Base-by-base conservation (phyloP, 495 filamentous ascomycete genomes). In the Penicillium diatomitis region DNA sequence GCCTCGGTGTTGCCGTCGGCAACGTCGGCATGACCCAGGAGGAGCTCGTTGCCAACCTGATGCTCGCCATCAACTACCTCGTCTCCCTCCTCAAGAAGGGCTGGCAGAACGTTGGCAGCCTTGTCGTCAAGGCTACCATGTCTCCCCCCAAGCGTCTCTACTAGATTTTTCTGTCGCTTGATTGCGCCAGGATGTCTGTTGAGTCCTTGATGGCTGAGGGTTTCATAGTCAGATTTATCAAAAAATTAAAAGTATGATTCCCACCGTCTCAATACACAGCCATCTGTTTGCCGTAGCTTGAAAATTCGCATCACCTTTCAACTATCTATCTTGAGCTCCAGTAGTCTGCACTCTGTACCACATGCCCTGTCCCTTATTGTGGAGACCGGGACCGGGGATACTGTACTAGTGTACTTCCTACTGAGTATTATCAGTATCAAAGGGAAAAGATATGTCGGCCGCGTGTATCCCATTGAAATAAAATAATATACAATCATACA, bases 81-180 rank as follows among this genome's bases (percentile, higher is more conserved):
- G 91, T 98, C 64, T 95, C 88, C 58, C 79, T 98, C 61, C 77
- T 98, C 69, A 97, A 98, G 90, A 98, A 98, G 83, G 92, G 94
- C 64, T 98, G 92, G 92, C 92, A 98, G 83, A 98, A 98, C 78
- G 94, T 98, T 68, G 92, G 92, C 60, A 89, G 85, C 76, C 81
- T 98, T 79, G 96, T 92, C 60, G 89, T 98, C 80, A 98, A 98
- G 85, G 92, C 94, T 72, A 86, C 88, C 72, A 97, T 98, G 94
- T 91, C 86, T 67, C 91, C 91, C 51, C 94, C 92, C 49, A 90
- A 89, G 80, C 87, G 92, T 63, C 69, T 96, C 53, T 98, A 96
- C 81, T 96, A 95, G 73, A 71, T 65, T 20, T 54, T 58, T 66
- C 49, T 56, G 52, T 59, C 55, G 58, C 65, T 66, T 58, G 40